Percentiles rank a stretch among this genome's conserved stretches.
Evolutionary conservation across 306 rosid species (phyloP).

Genomic region (Prunus fruticosa): DNA sequence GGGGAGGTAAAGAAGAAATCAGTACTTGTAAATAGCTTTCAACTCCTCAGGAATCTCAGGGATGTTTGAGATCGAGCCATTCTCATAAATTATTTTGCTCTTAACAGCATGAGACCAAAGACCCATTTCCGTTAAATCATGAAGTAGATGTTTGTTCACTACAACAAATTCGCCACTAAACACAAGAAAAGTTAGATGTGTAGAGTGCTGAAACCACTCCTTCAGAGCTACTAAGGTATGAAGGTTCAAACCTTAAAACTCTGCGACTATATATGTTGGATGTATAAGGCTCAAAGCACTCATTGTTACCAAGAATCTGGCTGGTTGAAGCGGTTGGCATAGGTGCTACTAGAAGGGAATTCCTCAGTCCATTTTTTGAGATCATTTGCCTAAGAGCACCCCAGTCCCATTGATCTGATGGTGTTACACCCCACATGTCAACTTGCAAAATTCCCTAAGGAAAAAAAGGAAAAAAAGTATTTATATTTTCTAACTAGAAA

Average conservation of each 20-base stretch:
- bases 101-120: slow-evolving; percentile 70
- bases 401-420: slow-evolving; percentile 76
- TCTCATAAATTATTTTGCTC: slow-evolving; percentile 59
- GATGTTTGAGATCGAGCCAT: slow-evolving; percentile 45
- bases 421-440: slow-evolving; percentile 75
- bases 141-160: slow-evolving; percentile 81
- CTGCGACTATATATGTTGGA: slow-evolving; percentile 82
- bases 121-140: slow-evolving; percentile 80
- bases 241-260: slow-evolving; percentile 56
- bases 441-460: slow-evolving; percentile 68
- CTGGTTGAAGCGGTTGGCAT: slow-evolving; percentile 91
- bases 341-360: slow-evolving; percentile 86
- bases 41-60: slow-evolving; percentile 59
- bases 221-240: not conserved
- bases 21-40: slow-evolving; percentile 74
- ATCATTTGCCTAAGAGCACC: slow-evolving; percentile 46
- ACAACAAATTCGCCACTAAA: slow-evolving; percentile 81
- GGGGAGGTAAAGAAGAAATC: not conserved
- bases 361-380: slow-evolving; percentile 50
- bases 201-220: not conserved
- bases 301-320: slow-evolving; percentile 88
- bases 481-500: not conserved
- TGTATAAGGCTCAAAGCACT: slow-evolving; percentile 88
- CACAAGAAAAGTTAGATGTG: slow-evolving; percentile 5
- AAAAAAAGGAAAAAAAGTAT: not conserved